Conservation (phyloP, 257 asterid species). For the Scutellaria minor region DNA sequence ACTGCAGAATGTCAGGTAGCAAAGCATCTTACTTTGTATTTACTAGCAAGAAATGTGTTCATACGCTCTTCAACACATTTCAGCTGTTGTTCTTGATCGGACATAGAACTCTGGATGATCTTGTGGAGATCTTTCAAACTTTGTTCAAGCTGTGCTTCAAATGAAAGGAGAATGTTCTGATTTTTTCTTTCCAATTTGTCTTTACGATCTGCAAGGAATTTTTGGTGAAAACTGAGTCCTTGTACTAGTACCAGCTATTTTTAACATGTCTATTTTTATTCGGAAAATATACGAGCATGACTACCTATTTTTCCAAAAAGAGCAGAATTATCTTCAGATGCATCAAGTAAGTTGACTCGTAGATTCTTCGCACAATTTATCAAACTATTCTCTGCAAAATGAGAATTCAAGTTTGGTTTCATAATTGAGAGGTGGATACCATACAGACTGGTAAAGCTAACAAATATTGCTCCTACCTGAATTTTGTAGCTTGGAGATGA, state of each 20-base stretch:
- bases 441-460: background rate
- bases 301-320: conserved; percentile 76
- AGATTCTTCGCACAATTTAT: conserved; percentile 70
- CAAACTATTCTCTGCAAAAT: conserved; percentile 61
- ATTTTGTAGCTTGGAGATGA: conserved; percentile 62
- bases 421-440: conserved; percentile 23
- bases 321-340: conserved; percentile 65
- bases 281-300: conserved; percentile 1
- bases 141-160: conserved; percentile 65
- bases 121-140: conserved; percentile 71
- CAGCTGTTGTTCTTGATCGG: conserved; percentile 73
- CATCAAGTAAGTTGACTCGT: conserved; percentile 60
- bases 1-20: background rate
- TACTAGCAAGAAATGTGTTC: conserved; percentile 60
- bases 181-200: conserved; percentile 70
- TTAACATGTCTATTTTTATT: too few relatives aligned
- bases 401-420: conserved; percentile 16
- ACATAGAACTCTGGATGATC: conserved; percentile 56
- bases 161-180: conserved; percentile 57
- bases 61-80: conserved; percentile 54
- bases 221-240: conserved; percentile 23
- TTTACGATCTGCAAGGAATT: conserved; percentile 62
- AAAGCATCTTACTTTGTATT: conserved; percentile 57
- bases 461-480: conserved; percentile 52
- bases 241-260: background rate